These are phyloP conservation scores for Barnettozyma sucrosica DNA, from an alignment of 805 yeast species.

Conservation along the genomic window DNA sequence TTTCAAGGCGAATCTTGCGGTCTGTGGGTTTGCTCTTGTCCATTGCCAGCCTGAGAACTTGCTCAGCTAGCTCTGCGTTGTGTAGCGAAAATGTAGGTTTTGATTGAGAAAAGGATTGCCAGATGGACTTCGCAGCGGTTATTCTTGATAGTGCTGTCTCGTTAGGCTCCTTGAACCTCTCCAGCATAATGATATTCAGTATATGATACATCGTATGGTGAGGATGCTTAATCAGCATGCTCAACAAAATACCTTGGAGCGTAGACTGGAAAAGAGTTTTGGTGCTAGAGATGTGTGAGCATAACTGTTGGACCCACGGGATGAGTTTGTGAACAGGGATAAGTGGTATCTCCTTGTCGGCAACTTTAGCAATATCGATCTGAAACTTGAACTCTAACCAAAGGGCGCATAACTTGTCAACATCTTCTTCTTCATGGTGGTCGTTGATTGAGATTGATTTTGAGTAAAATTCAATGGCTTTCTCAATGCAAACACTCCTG, in stretches of 20 bases:
- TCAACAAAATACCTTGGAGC: constrained; percentile 41
- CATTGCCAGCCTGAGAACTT: constrained; percentile 46
- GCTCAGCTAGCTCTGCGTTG: constrained; percentile 45
- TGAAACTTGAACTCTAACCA: constrained; percentile 65
- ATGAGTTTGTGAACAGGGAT: constrained; percentile 60
- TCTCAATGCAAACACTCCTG: constrained; percentile 38
- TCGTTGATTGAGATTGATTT: constrained; percentile 43
- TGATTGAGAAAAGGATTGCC: constrained; percentile 32
- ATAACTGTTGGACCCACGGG: constrained; percentile 78
- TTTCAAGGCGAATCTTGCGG: constrained; percentile 24
- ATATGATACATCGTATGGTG: constrained; percentile 64
- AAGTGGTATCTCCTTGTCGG: constrained; percentile 31
- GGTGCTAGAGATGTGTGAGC: constrained; percentile 59
- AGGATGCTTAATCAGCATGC: constrained; percentile 56
- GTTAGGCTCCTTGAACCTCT: constrained; percentile 27
- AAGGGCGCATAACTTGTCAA: constrained; percentile 74
- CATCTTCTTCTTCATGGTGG: constrained; percentile 43
- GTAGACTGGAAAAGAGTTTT: constrained; percentile 47
- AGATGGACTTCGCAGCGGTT: constrained; percentile 45
- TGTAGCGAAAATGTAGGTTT: constrained; percentile 34
- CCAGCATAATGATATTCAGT: constrained; percentile 45
- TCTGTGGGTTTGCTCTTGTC: constrained; percentile 30
- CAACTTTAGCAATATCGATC: constrained; percentile 36
- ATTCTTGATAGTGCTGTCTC: constrained; percentile 39
- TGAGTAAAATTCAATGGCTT: constrained; percentile 56